These are phyloP conservation scores for Perkinsus olseni DNA, from an alignment of 169 alveolate genomes.

Conservation along the genomic window DNA sequence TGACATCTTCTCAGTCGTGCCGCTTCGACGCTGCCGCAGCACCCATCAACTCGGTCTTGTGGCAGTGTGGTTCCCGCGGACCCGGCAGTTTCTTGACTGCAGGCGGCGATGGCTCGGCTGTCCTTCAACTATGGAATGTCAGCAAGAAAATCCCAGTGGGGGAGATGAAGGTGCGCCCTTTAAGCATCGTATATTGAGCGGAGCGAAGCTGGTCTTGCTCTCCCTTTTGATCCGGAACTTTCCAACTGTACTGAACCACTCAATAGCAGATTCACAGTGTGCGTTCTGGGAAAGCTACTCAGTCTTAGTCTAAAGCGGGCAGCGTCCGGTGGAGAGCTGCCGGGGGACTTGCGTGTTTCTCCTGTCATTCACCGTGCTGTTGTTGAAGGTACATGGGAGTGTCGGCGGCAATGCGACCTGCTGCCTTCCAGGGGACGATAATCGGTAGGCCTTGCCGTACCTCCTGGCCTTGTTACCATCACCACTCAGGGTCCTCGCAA, in stretches of 20 bases:
- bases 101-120: not conserved
- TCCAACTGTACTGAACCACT: too few species aligned
- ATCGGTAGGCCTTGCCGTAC: not conserved
- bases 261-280: too few species aligned
- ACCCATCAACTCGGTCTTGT: constrained; percentile 28
- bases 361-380: too few species aligned
- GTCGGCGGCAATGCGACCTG: not conserved
- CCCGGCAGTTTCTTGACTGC: not conserved
- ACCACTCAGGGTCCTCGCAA: constrained; percentile 6
- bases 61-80: constrained; percentile 21
- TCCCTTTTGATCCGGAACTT: too few species aligned
- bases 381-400: constrained; percentile 32
- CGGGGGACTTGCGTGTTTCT: too few species aligned
- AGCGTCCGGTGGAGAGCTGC: too few species aligned
- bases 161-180: constrained; percentile 30
- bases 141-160: constrained; percentile 28
- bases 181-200: too few species aligned
- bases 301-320: too few species aligned
- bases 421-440: not conserved
- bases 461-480: not conserved
- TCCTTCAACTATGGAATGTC: constrained; percentile 27
- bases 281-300: too few species aligned
- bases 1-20: constrained; percentile 28
- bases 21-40: constrained; percentile 41
- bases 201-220: too few species aligned